Evolutionary conservation across 2,329 filamentous ascomycete species (phyloP), one percentile per base, ranked within the genome.

Genomic region (Cordyceps farinosa): DNA sequence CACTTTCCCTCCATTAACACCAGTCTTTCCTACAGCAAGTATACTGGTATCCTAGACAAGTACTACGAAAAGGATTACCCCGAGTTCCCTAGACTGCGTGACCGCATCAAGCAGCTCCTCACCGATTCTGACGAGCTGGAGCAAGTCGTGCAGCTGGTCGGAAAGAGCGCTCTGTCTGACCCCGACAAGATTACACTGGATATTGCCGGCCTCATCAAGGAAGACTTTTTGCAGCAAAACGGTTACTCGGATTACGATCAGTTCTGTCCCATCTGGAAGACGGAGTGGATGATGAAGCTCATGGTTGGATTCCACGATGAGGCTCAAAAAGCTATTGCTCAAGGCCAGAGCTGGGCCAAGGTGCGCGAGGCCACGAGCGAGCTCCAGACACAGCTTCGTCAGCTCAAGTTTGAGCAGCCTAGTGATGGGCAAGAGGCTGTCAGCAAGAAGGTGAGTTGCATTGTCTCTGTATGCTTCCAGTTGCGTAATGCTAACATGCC

Each of bases 1-100:
- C 95, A 99, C 79, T 99, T 99, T 84, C 95, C 95, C 6, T 97
- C 93, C 38, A 93, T 99, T 82, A 99, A 99, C 83, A 98, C 95
- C 9, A 87, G 87, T 27, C 82, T 91, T 69, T 97, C 92, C 68
- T 99, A 99, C 87, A 94, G 89, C 84, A 99, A 99, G 82, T 99
- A 99, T 82, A 96, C 89, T 52, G 87, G 77, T 65, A 84, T 91
- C 48, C 85, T 99, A 60, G 92, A 98, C 80, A 92, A 90, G 77
- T 98, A 87, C 83, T 99, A 99, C 80, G 89, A 94, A 76, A 91
- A 96, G 82, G 84, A 97, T 70, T 91, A 90, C 76, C 92, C 95
- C 36, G 95, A 98, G 48, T 99, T 98, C 82, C 94, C 95, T 53
- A 88, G 90, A 53, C 87, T 97, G 69, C 90, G 94, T 73, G 91